phyloP scores from a whole-genome alignment of 73 alveolate species.

The Symbiodinium pilosum region DNA sequence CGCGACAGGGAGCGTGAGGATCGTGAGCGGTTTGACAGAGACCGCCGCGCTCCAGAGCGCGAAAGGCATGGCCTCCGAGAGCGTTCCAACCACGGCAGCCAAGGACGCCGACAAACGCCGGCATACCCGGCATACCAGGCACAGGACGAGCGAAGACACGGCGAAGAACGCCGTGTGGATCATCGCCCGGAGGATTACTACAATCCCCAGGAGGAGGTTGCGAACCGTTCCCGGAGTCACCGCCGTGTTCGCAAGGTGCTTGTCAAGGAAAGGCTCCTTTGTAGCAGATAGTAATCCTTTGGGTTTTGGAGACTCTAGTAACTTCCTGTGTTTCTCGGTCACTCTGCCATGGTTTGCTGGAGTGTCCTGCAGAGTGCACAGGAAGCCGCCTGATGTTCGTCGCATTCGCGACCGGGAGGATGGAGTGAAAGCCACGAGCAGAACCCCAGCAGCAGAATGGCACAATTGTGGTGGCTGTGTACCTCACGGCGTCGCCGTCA shows the following conservation, averaged over 20 bases:
- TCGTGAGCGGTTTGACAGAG: neutral
- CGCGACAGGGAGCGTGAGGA: neutral
- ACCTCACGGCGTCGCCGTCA: too few species aligned
- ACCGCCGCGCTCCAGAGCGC: neutral
- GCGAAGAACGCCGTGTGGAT: conserved; percentile 10
- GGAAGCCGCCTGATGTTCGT: conserved; percentile 22
- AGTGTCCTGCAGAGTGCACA: neutral
- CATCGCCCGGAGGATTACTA: neutral
- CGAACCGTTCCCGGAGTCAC: neutral
- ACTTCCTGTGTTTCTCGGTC: too few species aligned
- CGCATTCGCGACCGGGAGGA: neutral
- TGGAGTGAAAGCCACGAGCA: neutral
- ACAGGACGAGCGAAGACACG: neutral
- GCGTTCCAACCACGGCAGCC: neutral
- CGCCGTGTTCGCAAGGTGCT: neutral
- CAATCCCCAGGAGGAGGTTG: neutral
- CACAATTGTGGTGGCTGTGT: neutral
- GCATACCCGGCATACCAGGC: too few species aligned
- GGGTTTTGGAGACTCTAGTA: too few species aligned
- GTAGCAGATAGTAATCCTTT: too few species aligned
- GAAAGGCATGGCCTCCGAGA: neutral
- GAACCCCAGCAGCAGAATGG: neutral
- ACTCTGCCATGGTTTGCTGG: neutral
- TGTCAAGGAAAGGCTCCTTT: neutral
- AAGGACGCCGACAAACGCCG: neutral